Percentiles rank a stretch among this genome's conserved stretches.
These are phyloP conservation scores for Inonotus hispidus DNA, from an alignment of 1,284 basidiomycete species.

Conservation along the genomic window DNA sequence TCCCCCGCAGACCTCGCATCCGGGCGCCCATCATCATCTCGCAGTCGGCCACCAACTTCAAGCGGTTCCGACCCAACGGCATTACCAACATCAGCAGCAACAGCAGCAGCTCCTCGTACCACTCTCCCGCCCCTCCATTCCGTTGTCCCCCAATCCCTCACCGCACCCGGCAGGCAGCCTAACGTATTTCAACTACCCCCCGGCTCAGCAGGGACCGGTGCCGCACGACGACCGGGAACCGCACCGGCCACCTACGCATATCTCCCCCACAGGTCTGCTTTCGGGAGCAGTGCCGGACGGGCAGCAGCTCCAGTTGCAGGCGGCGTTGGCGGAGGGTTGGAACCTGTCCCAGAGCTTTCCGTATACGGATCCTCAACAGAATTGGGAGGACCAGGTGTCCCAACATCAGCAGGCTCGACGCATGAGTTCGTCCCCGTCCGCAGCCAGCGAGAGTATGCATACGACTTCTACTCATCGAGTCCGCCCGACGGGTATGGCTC, in stretches of 20 bases:
- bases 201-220: constrained; percentile 24
- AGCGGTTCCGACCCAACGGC: constrained; percentile 18
- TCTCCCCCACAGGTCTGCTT: constrained; percentile 38
- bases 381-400: constrained; percentile 11
- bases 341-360: constrained; percentile 39
- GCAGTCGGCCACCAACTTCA: constrained; percentile 37
- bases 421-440: constrained; percentile 3
- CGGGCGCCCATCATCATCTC: constrained; percentile 41
- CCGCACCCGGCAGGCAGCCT: constrained; percentile 37
- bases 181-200: constrained; percentile 43
- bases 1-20: constrained; percentile 29
- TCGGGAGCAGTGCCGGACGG: constrained; percentile 34
- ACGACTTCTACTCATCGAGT: constrained; percentile 26
- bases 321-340: constrained; percentile 32
- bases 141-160: constrained; percentile 61
- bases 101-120: constrained; percentile 28
- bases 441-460: constrained; percentile 13
- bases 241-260: constrained; percentile 41
- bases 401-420: constrained; percentile 11
- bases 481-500: constrained; percentile 16
- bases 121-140: constrained; percentile 67
- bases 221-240: constrained; percentile 38
- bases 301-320: constrained; percentile 14
- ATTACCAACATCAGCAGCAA: neutral
- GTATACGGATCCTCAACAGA: constrained; percentile 31